A percentile compares a stretch with the other conserved stretches of the same genome.
Evolutionary conservation across 23 red algal genomes (phyloP).

Genomic region (Chondrus crispus): DNA sequence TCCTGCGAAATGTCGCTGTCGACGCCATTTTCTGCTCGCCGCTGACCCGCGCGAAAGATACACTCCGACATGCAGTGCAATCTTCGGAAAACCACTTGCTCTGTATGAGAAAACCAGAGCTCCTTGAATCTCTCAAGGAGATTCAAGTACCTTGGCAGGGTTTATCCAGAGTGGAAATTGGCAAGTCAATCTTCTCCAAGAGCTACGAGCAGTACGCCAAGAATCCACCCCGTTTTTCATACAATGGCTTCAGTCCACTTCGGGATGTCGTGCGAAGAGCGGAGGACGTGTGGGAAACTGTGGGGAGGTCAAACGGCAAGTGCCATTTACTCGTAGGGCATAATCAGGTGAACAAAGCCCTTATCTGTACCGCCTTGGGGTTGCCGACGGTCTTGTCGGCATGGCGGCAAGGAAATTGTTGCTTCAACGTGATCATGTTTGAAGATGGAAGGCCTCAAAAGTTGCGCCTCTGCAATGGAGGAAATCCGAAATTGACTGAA

Average conservation of each 20-base stretch:
- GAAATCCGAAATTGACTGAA: background rate
- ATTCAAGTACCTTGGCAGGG: conserved; percentile 65
- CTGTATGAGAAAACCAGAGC: background rate
- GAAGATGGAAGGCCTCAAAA: conserved; percentile 12
- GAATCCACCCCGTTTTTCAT: conserved; percentile 44
- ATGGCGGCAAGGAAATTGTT: conserved; percentile 55
- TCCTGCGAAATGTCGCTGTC: conserved; percentile 17
- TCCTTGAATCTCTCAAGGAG: conserved; percentile 38
- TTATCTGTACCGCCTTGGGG: conserved; percentile 47
- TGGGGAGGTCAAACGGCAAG: conserved; percentile 13
- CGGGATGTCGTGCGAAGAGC: conserved; percentile 22
- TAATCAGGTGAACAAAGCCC: conserved; percentile 61
- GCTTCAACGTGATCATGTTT: conserved; percentile 42
- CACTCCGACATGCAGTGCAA: background rate
- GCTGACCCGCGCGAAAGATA: conserved; percentile 33
- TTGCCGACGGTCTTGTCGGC: background rate
- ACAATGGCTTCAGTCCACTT: conserved; percentile 48
- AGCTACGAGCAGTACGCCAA: background rate
- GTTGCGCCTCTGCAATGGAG: conserved; percentile 41
- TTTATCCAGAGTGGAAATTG: conserved; percentile 8
- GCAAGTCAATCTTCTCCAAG: background rate
- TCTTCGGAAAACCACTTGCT: conserved; percentile 25
- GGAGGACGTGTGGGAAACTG: conserved; percentile 30
- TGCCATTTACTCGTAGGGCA: conserved; percentile 32
- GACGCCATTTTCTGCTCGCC: conserved; percentile 43